Base-by-base conservation (phyloP, 352 stramenopile genomes). In the Globisporangium lucens region DNA sequence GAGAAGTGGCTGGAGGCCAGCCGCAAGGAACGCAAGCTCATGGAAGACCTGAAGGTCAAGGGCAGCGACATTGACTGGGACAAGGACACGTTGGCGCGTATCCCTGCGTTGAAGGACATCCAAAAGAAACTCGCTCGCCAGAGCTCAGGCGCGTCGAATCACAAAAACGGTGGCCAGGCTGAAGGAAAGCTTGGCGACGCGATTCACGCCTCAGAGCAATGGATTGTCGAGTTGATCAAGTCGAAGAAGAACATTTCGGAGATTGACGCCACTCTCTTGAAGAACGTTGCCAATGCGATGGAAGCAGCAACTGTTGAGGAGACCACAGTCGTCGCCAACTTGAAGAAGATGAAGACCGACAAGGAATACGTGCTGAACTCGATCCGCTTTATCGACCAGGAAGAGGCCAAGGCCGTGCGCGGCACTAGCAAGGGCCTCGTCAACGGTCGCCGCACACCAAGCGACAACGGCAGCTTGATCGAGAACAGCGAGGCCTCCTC, bases 301-400 rank as follows among this genome's bases (percentile, higher is more conserved):
- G 76, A 88, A 60, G 56, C 65, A 7, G 82, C 82, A 52, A 75
- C 74, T 43, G 79, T 75, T 9, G 88, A 95, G 65, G 88, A 95
- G 68, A 75, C 84, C 22, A 74, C 83, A 24, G 88, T 95, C 24
- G 75, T 75, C 30, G 68, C 75, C 15, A 78, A 88, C 56, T 66
- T 95, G 2, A 89, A 94, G 70, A 92, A 90, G 75, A 93, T 95
- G 82, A 92, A 93, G 78, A 80, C 75, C 56, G 84, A 91, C 77
- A 94, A 94, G 80, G 88, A 95, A 75, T 93, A 93, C 72, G 83
- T 95, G 73, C 80, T 95, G 2, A 95, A 95, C 78, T 91, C 83
- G 72, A 90, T 95, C 65, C 88, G 88, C 58, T 93, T 95, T 67
- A 94, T 95, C 76, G 88, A 95, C 71, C 84, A 94, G 61, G 88